These are phyloP conservation scores for Rhododendron griersonianum DNA, from an alignment of 148 eudicot genomes.

Conservation along the genomic window DNA sequence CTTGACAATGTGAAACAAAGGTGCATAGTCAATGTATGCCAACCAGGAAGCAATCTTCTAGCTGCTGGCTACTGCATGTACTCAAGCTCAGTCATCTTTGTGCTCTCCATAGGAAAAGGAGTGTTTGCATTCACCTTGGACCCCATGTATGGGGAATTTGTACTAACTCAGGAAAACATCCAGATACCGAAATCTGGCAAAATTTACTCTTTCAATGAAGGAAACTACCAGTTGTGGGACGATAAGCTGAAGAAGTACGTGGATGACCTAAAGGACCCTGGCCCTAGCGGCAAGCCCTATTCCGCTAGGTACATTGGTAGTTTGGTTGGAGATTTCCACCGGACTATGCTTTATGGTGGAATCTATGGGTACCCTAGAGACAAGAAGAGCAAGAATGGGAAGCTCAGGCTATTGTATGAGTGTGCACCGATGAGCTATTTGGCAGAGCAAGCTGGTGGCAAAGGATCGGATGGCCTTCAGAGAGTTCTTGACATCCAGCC, in stretches of 20 bases:
- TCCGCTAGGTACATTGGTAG: slow-evolving; percentile 91
- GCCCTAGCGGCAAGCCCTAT: slow-evolving; percentile 81
- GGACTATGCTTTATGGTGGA: slow-evolving; percentile 86
- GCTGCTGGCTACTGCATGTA: slow-evolving; percentile 99
- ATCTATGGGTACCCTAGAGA: slow-evolving; percentile 95
- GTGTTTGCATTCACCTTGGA: slow-evolving; percentile 84
- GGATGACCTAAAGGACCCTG: slow-evolving; percentile 87
- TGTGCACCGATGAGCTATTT: slow-evolving; percentile 98
- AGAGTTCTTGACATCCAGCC: slow-evolving; percentile 87
- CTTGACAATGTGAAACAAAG: slow-evolving; percentile 47
- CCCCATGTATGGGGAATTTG: slow-evolving; percentile 96
- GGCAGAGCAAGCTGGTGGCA: slow-evolving; percentile 95
- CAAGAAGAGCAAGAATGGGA: slow-evolving; percentile 86
- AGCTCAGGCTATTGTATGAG: slow-evolving; percentile 83
- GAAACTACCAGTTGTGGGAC: slow-evolving; percentile 94
- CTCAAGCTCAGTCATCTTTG: slow-evolving; percentile 93
- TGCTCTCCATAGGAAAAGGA: slow-evolving; percentile 76
- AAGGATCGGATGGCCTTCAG: slow-evolving; percentile 85
- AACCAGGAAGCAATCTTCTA: slow-evolving; percentile 85
- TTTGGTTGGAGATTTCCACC: slow-evolving; percentile 89
- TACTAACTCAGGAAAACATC: slow-evolving; percentile 71
- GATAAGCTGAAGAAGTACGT: slow-evolving; percentile 88
- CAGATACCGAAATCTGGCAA: slow-evolving; percentile 85
- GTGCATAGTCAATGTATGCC: slow-evolving; percentile 88
- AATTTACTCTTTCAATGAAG: slow-evolving; percentile 90